Evolutionary conservation across 192 early-diverging fungal genomes (phyloP).

Genomic region (Anaeromyces robustus): DNA sequence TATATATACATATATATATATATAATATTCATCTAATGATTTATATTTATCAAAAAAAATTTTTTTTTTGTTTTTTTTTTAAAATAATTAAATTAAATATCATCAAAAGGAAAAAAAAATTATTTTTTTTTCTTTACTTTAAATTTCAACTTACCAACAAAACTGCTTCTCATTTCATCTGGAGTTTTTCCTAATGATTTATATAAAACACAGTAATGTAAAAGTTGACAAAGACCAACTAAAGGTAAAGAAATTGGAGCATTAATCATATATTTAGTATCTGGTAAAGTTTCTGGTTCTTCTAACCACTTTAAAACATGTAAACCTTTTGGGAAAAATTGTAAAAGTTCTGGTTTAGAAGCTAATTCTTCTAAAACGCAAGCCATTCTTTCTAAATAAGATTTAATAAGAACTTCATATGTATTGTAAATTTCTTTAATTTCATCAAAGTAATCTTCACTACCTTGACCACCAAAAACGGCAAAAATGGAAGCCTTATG

Average conservation of each 20-base stretch:
- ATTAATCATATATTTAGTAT: constrained; percentile 58
- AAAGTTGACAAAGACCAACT: constrained; percentile 79
- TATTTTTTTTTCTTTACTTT: too few relatives aligned
- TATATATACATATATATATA: too few relatives aligned
- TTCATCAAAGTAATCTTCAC: constrained; percentile 90
- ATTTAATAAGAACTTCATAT: constrained; percentile 58
- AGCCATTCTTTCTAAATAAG: constrained; percentile 47
- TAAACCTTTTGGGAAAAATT: constrained; percentile 59
- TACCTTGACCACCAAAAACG: constrained; percentile 93
- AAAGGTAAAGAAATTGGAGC: constrained; percentile 71
- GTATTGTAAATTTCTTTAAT: constrained; percentile 60
- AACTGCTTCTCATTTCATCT: constrained; percentile 24
- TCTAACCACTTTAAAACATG: constrained; percentile 76
- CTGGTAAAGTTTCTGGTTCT: constrained; percentile 58
- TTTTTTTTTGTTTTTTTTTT: background rate
- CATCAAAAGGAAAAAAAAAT: too few relatives aligned
- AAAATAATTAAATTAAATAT: too few relatives aligned
- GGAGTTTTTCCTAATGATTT: constrained; percentile 29
- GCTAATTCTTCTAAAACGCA: constrained; percentile 52
- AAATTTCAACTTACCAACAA: constrained; percentile 20
- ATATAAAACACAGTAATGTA: constrained; percentile 74
- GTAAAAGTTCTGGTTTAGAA: constrained; percentile 37
- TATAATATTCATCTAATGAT: too few relatives aligned
- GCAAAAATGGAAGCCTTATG: constrained; percentile 35
- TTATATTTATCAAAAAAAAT: too few relatives aligned